Base-by-base conservation (phyloP, 2,329 filamentous ascomycete genomes). In the Cercospora sojina region DNA sequence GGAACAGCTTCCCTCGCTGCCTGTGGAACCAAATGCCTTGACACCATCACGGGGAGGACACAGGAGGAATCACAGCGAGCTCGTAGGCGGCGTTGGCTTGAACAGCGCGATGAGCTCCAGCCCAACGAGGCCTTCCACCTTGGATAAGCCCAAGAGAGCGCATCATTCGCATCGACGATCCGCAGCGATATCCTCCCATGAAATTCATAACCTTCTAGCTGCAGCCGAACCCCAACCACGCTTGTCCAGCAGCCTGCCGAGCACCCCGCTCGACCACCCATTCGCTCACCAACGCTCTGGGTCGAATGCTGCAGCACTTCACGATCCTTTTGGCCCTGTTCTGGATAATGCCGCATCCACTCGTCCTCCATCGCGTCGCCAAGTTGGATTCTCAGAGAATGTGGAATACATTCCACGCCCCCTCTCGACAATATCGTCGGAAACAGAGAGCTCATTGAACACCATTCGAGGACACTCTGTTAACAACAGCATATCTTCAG, bases 391-490 rank as follows among this genome's bases (percentile, higher is more conserved):
- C 75, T 92, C 91, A 0, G 92, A 96, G 69, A 91, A 87, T 10
- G 83, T 96, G 29, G 91, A 96, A 77, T 93, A 91, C 69, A 93
- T 93, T 72, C 90, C 90, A 5, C 87, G 92, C 10, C 93, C 93
- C 0, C 80, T 96, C 18, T 97, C 93, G 1, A 83, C 93, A 20
- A 88, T 96, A 13, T 96, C 92, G 1, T 93, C 89, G 20, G 92
- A 95, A 76, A 92, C 91, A 0, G 90, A 92, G 55, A 93, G 89
- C 75, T 95, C 90, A 2, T 81, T 87, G 62, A 84, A 84, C 1
- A 92, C 91, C 0, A 84, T 89, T 18, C 86, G 88, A 47, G 87
- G 88, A 5, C 91, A 94, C 76, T 91, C 89, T 1, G 84, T 91
- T 35, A 90, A 90, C 27, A 90, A 90, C 65, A 96, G 91, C 77